Conservation (phyloP, 257 asterid species). For the Capsicum pubescens region DNA sequence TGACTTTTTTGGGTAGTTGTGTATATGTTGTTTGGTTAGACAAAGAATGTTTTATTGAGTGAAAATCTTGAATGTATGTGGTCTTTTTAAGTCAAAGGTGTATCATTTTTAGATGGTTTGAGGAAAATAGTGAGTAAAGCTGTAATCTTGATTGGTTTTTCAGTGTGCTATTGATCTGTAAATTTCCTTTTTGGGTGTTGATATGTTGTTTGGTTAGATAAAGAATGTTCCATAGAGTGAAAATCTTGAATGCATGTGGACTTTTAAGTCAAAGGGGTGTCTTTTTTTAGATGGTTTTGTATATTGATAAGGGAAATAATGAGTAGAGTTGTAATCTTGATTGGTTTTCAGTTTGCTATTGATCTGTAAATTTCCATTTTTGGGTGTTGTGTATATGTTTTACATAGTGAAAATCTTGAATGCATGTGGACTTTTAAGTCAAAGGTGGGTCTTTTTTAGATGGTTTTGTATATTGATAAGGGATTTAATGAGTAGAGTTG, state of each 20-base stretch:
- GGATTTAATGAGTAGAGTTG: conserved; percentile 32
- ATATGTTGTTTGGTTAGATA: background rate
- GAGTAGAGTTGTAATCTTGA: conserved; percentile 37
- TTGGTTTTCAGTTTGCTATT: background rate
- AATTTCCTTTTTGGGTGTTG: background rate
- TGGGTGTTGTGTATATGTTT: background rate
- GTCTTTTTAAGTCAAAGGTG: conserved; percentile 25
- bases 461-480: conserved; percentile 25
- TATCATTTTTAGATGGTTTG: conserved; percentile 6
- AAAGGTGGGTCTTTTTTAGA: conserved; percentile 11
- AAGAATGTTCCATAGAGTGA: conserved; percentile 17
- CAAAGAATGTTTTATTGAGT: conserved; percentile 11
- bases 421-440: conserved; percentile 46
- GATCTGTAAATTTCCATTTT: background rate
- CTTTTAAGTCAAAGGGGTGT: conserved; percentile 28
- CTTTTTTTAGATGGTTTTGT: conserved; percentile 20
- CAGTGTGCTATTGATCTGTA: background rate
- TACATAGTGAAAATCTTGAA: conserved; percentile 28
- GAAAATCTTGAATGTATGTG: conserved; percentile 48
- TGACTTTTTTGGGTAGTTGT: background rate
- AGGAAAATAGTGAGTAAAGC: background rate
- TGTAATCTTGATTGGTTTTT: background rate
- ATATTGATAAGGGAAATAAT: conserved; percentile 9
- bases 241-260: conserved; percentile 49
- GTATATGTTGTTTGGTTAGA: conserved; percentile 15